Conservation (phyloP, 225 moss, liverwort and hornwort species). For the Sphagnum tenellum region DNA sequence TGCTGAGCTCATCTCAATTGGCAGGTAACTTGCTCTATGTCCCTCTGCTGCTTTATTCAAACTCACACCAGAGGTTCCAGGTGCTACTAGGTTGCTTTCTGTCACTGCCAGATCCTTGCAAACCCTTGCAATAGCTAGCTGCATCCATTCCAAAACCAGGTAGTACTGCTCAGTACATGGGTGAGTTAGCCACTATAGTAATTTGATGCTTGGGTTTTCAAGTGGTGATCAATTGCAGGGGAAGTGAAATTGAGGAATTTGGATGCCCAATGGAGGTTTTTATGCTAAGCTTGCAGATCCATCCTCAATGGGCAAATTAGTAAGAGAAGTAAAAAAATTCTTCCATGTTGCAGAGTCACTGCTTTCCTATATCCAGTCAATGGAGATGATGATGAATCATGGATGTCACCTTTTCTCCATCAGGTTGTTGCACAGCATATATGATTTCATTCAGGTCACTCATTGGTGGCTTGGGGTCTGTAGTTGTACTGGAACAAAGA, state of each 20-base stretch:
- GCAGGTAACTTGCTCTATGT: too few relatives aligned
- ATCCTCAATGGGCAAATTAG: too few relatives aligned
- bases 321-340: too few relatives aligned
- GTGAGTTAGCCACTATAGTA: not conserved
- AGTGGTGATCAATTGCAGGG: not conserved
- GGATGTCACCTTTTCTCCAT: slow-evolving; percentile 41
- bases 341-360: not conserved
- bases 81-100: slow-evolving; percentile 11
- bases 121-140: slow-evolving; percentile 57
- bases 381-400: not conserved
- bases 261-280: not conserved
- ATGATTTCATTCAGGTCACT: slow-evolving; percentile 34
- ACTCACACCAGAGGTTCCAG: too few relatives aligned
- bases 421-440: slow-evolving; percentile 53
- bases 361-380: not conserved
- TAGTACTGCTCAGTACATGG: not conserved
- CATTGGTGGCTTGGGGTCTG: slow-evolving; percentile 27
- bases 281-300: not conserved
- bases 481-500: slow-evolving; percentile 7
- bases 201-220: not conserved
- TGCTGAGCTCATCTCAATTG: too few relatives aligned
- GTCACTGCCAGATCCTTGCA: slow-evolving; percentile 13
- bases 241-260: not conserved
- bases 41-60: too few relatives aligned
- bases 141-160: slow-evolving; percentile 14